Evolutionary conservation across 192 early-diverging fungal genomes (phyloP).

Genomic region (Coemansia sp.): DNA sequence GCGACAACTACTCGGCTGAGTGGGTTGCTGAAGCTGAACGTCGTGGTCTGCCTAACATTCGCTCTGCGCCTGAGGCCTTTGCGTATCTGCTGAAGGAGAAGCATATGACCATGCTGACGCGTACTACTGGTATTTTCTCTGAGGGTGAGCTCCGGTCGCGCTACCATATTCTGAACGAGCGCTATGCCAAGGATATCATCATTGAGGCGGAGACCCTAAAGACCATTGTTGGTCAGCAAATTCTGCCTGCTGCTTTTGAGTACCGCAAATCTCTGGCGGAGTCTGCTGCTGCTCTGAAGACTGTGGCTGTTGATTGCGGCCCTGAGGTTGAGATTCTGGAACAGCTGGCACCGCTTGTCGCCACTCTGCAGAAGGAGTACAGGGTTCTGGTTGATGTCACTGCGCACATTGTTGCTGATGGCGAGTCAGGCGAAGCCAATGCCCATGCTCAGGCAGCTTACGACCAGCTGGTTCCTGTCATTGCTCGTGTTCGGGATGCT

Average conservation of each 20-base stretch:
- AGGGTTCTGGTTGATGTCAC: conserved; percentile 57
- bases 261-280: conserved; percentile 90
- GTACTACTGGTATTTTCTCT: conserved; percentile 79
- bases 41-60: conserved; percentile 97
- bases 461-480: conserved; percentile 62
- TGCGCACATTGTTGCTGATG: conserved; percentile 56
- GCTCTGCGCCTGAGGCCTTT: conserved; percentile 86
- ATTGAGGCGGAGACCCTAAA: conserved; percentile 91
- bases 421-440: conserved; percentile 58
- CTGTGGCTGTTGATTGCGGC: conserved; percentile 51
- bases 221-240: conserved; percentile 75
- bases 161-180: conserved; percentile 95
- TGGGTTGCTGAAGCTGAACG: conserved; percentile 91
- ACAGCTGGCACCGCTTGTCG: conserved; percentile 63
- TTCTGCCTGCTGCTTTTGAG: conserved; percentile 83
- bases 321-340: conserved; percentile 76
- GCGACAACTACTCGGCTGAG: conserved; percentile 94
- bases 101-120: conserved; percentile 75
- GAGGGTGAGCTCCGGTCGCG: conserved; percentile 85
- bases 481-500: conserved; percentile 67
- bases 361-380: conserved; percentile 56
- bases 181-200: conserved; percentile 93
- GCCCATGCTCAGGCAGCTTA: conserved; percentile 67
- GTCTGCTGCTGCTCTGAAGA: conserved; percentile 71
- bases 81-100: conserved; percentile 67